phyloP scores from a whole-genome alignment of 140 eudicot genomes.

The Oenanthe javanica region DNA sequence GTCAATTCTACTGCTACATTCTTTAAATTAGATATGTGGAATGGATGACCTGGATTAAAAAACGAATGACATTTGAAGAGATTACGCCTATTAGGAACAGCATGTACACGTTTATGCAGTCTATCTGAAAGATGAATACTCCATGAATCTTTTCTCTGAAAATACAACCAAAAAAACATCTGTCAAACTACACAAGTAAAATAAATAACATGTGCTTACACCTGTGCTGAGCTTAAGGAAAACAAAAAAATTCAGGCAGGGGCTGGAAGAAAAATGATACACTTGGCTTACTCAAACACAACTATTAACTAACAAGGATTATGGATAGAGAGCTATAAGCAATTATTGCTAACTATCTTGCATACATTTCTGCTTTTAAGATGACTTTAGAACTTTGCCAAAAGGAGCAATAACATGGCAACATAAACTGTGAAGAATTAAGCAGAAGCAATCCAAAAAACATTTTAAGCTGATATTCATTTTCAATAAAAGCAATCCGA shows the following conservation, averaged over 20 bases:
- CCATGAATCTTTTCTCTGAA: slow-evolving; percentile 56
- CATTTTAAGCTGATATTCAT: not conserved
- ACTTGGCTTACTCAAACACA: not conserved
- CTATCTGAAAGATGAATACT: slow-evolving; percentile 36
- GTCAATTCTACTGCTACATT: slow-evolving; percentile 52
- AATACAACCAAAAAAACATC: not conserved
- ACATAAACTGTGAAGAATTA: not conserved
- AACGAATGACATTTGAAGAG: slow-evolving; percentile 45
- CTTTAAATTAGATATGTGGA: slow-evolving; percentile 43
- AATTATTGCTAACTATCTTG: not conserved
- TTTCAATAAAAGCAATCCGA: not conserved
- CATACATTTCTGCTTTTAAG: not conserved
- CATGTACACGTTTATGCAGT: slow-evolving; percentile 28
- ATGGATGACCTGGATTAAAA: slow-evolving; percentile 33
- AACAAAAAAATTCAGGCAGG: no score
- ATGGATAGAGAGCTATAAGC: not conserved
- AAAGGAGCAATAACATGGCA: not conserved
- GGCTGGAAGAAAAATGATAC: no score
- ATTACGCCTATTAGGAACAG: slow-evolving; percentile 28
- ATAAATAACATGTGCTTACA: no score
- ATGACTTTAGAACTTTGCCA: not conserved
- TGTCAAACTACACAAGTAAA: not conserved
- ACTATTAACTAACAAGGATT: not conserved
- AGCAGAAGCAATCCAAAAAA: not conserved
- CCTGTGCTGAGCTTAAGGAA: no score